These are phyloP conservation scores for Cutaneotrichosporon sp. DNA, from an alignment of 1,284 basidiomycete genomes.

Conservation along the genomic window DNA sequence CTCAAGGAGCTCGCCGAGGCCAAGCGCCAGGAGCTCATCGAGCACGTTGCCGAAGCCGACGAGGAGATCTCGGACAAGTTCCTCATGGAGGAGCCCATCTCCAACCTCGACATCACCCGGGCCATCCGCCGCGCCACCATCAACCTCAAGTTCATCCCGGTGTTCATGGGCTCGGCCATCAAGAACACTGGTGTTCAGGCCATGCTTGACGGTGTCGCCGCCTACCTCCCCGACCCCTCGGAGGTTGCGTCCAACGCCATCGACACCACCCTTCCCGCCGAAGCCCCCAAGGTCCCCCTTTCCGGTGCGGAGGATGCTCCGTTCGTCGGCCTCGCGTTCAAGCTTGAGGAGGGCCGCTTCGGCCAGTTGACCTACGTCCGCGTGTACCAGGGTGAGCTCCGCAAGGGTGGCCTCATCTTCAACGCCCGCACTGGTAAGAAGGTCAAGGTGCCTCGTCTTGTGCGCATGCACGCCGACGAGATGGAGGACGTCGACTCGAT, in stretches of 20 bases:
- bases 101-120: slow-evolving; percentile 69
- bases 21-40: slow-evolving; percentile 88
- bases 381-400: slow-evolving; percentile 94
- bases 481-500: slow-evolving; percentile 99
- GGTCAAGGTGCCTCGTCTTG: slow-evolving; percentile 95
- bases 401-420: slow-evolving; percentile 79
- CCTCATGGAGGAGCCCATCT: slow-evolving; percentile 78
- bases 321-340: slow-evolving; percentile 94
- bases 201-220: slow-evolving; percentile 89
- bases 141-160: slow-evolving; percentile 86
- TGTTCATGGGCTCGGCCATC: slow-evolving; percentile 95
- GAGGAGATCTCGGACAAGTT: slow-evolving; percentile 90
- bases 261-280: slow-evolving; percentile 69
- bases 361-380: slow-evolving; percentile 99
- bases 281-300: slow-evolving; percentile 70
- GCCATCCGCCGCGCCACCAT: slow-evolving; percentile 90
- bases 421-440: slow-evolving; percentile 96
- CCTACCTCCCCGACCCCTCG: slow-evolving; percentile 89
- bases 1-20: slow-evolving; percentile 70
- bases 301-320: slow-evolving; percentile 79
- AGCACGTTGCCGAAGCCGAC: slow-evolving; percentile 93
- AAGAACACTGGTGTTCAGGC: slow-evolving; percentile 97
- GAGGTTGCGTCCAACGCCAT: slow-evolving; percentile 79
- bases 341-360: slow-evolving; percentile 95
- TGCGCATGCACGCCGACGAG: slow-evolving; percentile 97